Evolutionary conservation across 2,329 filamentous ascomycete species (phyloP).

Genomic region (Alternaria longipes): DNA sequence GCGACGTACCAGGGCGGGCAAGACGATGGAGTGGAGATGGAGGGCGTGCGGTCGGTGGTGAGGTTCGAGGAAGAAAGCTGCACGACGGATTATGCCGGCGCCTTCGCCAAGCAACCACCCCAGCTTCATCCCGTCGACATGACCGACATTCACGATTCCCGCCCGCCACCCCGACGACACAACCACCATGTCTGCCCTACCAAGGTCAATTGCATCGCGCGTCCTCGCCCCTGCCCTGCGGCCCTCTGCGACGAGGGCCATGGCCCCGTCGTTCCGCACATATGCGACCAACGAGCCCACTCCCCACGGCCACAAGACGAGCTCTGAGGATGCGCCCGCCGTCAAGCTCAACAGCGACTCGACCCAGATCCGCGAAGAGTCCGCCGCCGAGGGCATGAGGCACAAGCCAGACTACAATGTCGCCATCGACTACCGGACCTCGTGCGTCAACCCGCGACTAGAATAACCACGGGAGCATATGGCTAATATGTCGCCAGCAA

Average conservation of each 20-base stretch:
- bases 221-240: conserved; percentile 50
- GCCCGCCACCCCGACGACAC: conserved; percentile 26
- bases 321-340: conserved; percentile 50
- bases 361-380: conserved; percentile 62
- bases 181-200: conserved; percentile 52
- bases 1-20: conserved; percentile 47
- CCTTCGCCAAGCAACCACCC: conserved; percentile 25
- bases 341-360: conserved; percentile 50
- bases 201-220: conserved; percentile 53
- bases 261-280: conserved; percentile 42
- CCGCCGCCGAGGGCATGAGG: conserved; percentile 60
- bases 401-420: conserved; percentile 85
- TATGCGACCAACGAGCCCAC: conserved; percentile 41
- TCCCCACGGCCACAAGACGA: conserved; percentile 41
- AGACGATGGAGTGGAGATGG: conserved; percentile 49
- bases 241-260: conserved; percentile 34
- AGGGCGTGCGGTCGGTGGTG: conserved; percentile 40
- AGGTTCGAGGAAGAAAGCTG: conserved; percentile 44
- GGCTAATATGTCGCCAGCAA: conserved; percentile 64
- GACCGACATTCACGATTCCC: conserved; percentile 15
- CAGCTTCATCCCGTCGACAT: conserved; percentile 37
- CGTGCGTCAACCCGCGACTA: conserved; percentile 65
- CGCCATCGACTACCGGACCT: conserved; percentile 86
- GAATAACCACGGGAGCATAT: conserved; percentile 1
- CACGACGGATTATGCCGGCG: conserved; percentile 39